These are phyloP conservation scores for Fusarium transvaalense DNA, from an alignment of 2,329 filamentous ascomycete genomes.

Conservation along the genomic window DNA sequence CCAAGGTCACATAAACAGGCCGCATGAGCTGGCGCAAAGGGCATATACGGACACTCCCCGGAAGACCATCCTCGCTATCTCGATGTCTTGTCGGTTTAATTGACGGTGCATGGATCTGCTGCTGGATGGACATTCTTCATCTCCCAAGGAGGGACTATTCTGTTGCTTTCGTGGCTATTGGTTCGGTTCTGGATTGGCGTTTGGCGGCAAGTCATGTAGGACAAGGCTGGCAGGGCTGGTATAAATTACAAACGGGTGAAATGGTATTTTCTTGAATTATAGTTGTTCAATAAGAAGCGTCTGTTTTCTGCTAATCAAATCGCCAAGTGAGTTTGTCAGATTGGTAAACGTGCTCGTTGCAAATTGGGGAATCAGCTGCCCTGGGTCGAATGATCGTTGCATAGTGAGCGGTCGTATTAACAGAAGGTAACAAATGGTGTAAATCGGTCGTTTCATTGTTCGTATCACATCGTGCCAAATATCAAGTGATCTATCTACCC, in stretches of 20 bases:
- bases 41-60: not conserved
- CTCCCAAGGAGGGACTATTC: constrained; percentile 1
- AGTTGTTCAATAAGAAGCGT: constrained; percentile 44
- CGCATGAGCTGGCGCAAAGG: constrained; percentile 12
- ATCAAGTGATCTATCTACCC: constrained; percentile 33
- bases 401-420: not conserved
- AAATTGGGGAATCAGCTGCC: not conserved
- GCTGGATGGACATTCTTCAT: constrained; percentile 1
- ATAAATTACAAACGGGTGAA: constrained; percentile 37
- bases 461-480: constrained; percentile 36
- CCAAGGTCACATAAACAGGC: not conserved
- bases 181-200: constrained; percentile 46
- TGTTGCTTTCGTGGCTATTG: constrained; percentile 32
- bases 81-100: not conserved
- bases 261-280: constrained; percentile 36
- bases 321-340: not conserved
- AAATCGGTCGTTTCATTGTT: constrained; percentile 36
- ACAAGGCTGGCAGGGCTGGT: constrained; percentile 27
- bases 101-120: constrained; percentile 2
- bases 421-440: not conserved
- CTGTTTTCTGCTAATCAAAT: not conserved
- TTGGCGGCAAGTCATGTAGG: constrained; percentile 41
- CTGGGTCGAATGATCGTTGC: not conserved
- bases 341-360: not conserved
- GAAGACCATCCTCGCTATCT: not conserved